Base-by-base conservation (phyloP, 805 yeast species). In the Lachancea cidri region DNA sequence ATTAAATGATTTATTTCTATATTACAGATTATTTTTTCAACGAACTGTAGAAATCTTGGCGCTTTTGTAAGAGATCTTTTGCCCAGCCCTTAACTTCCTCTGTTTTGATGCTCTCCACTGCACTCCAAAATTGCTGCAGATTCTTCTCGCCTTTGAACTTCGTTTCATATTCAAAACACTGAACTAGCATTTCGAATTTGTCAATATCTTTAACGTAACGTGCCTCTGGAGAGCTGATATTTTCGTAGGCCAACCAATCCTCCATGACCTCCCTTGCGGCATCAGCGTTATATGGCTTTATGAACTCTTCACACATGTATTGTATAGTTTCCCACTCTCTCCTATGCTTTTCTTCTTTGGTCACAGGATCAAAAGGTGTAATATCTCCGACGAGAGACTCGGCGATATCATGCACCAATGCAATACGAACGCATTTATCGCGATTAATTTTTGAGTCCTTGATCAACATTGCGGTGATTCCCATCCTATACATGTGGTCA, bases 401-500 rank as follows among this genome's bases (percentile, higher is more conserved):
- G 8, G 98, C 96, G 54, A 91, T 84, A 62, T 91, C 98, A 68
- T 91, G 98, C 24, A 88, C 80, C 31, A 88, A 68, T 1, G 96
- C 88, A 40, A 91, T 88, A 64, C 84, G 83, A 37, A 81, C 83
- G 68, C 96, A 87, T 52, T 77, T 77, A 45, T 75, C 72, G 18
- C 75, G 68, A 62, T 85, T 79, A 24, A 84, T 69, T 2, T 68
- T 63, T n/a, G 64, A 62, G 38, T 72, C 65, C 20, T 66, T 64
- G 33, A 86, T 72, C 17, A 87, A 62, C 83, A 88, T 77, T 17
- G 91, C 71, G 33, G 87, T 77, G 16, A 89, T 68, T 4, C 87
- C 79, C 96, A 91, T 89, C 43, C 98, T 72, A 60, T 91, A 89
- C 96, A 89, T 89, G 62, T 91, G 97, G 64, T 89, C 97, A n/a